Conservation (phyloP, 805 yeast genomes). For the Torulaspora maleeae region DNA sequence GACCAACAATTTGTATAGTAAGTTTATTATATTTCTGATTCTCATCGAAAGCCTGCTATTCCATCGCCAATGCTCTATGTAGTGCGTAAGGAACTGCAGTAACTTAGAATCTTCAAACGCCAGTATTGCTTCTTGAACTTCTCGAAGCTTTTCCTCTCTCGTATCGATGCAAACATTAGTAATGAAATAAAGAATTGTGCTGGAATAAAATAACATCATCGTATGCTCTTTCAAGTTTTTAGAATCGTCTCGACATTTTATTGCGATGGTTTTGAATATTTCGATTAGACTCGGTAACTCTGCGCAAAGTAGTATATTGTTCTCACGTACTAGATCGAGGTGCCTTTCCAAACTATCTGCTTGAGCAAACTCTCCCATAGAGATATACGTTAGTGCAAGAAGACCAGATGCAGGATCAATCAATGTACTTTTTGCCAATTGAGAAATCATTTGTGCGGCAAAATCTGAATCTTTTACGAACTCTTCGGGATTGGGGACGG, state of each 20-base stretch:
- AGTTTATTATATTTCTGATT: constrained; percentile 50
- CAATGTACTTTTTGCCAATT: constrained; percentile 5
- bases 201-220: constrained; percentile 22
- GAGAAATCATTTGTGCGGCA: constrained; percentile 11
- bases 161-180: constrained; percentile 23
- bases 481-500: constrained; percentile 4
- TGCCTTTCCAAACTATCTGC: constrained; percentile 16
- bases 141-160: constrained; percentile 8
- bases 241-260: constrained; percentile 25
- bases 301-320: constrained; percentile 19
- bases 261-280: constrained; percentile 22
- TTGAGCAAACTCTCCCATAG: constrained; percentile 25
- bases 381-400: constrained; percentile 24
- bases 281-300: constrained; percentile 14
- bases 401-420: constrained; percentile 10
- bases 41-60: constrained; percentile 41
- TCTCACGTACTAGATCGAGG: constrained; percentile 19
- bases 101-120: constrained; percentile 33
- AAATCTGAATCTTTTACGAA: constrained; percentile 19
- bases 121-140: constrained; percentile 9
- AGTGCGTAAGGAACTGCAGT: constrained; percentile 42
- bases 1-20: constrained; percentile 51
- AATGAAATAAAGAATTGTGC: constrained; percentile 27
- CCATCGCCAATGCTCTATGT: constrained; percentile 69
- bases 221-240: constrained; percentile 20